A percentile compares a stretch with the other conserved stretches of the same genome.
Conservation (phyloP, 345 rosid species). For the Populus nigra region DNA sequence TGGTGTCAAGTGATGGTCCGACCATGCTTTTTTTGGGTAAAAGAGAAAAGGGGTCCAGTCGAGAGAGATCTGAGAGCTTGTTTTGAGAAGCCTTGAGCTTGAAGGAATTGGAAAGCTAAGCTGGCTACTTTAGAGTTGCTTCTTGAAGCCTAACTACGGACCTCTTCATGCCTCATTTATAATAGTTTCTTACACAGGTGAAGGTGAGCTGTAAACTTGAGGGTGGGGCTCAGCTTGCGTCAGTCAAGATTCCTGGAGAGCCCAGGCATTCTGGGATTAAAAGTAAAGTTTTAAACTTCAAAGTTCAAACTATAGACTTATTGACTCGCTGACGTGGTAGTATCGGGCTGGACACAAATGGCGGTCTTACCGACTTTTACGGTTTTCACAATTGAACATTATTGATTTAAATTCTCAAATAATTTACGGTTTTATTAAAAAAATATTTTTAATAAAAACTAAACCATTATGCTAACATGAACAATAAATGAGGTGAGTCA, state of each 20-base stretch:
- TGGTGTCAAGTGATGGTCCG: constrained; percentile 27
- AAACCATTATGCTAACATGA: too few relatives aligned
- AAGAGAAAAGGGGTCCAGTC: background rate
- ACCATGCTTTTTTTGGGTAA: constrained; percentile 32
- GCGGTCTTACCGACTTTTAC: too few relatives aligned
- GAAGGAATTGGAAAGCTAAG: background rate
- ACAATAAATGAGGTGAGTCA: too few relatives aligned
- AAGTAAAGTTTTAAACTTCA: background rate
- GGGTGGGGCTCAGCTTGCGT: background rate
- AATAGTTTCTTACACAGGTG: constrained; percentile 2
- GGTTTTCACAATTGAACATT: too few relatives aligned
- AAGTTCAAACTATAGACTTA: background rate
- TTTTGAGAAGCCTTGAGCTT: background rate
- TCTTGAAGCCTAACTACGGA: constrained; percentile 42
- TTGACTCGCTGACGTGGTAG: background rate
- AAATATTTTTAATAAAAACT: too few relatives aligned
- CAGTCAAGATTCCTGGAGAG: background rate
- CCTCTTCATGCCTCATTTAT: constrained; percentile 37
- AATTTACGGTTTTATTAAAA: too few relatives aligned
- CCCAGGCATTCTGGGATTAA: background rate
- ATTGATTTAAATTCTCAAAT: too few relatives aligned
- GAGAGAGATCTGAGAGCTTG: background rate
- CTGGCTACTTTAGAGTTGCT: constrained; percentile 21
- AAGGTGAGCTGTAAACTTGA: background rate
- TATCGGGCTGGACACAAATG: too few relatives aligned